Evolutionary conservation across 192 early-diverging fungal genomes (phyloP).

Genomic region (Allomyces macrogynus): DNA sequence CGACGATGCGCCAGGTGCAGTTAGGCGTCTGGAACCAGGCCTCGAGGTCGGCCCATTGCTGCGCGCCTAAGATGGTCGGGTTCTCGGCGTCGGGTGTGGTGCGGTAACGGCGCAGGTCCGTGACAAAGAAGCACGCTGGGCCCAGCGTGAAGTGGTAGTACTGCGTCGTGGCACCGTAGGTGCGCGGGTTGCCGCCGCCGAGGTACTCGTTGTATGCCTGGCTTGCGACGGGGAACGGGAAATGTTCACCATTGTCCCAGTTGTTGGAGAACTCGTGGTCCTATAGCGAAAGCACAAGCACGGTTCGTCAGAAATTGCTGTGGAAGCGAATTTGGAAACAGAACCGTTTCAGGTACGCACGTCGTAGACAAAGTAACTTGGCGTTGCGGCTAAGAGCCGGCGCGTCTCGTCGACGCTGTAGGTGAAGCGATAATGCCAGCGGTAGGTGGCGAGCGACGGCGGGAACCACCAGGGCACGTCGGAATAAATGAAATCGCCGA

Average conservation of each 20-base stretch:
- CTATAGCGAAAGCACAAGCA: background rate
- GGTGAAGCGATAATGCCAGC: conserved; percentile 21
- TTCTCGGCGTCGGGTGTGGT: conserved; percentile 7
- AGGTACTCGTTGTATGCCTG: conserved; percentile 23
- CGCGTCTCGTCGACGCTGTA: conserved; percentile 15
- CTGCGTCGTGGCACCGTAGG: background rate
- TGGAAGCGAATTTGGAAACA: no score
- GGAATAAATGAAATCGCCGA: conserved; percentile 32
- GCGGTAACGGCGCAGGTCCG: conserved; percentile 29
- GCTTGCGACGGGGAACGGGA: conserved; percentile 19
- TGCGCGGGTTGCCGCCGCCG: conserved; percentile 14
- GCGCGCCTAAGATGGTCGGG: conserved; percentile 18
- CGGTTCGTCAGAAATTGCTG: no score
- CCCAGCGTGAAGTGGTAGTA: conserved; percentile 25
- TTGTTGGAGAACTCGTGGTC: conserved; percentile 30
- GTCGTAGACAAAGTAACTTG: conserved; percentile 25
- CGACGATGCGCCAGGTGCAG: conserved; percentile 21
- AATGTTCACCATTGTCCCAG: conserved; percentile 16
- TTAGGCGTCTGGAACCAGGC: conserved; percentile 20
- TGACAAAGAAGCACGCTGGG: conserved; percentile 21
- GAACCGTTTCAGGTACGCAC: conserved; percentile 1
- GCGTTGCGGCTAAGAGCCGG: conserved; percentile 12
- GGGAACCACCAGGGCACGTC: conserved; percentile 23
- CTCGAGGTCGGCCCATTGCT: conserved; percentile 19
- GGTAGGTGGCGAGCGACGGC: conserved; percentile 14